These are phyloP conservation scores for Purpureocillium takamizusanense DNA, from an alignment of 2,329 filamentous ascomycete genomes.

Conservation along the genomic window DNA sequence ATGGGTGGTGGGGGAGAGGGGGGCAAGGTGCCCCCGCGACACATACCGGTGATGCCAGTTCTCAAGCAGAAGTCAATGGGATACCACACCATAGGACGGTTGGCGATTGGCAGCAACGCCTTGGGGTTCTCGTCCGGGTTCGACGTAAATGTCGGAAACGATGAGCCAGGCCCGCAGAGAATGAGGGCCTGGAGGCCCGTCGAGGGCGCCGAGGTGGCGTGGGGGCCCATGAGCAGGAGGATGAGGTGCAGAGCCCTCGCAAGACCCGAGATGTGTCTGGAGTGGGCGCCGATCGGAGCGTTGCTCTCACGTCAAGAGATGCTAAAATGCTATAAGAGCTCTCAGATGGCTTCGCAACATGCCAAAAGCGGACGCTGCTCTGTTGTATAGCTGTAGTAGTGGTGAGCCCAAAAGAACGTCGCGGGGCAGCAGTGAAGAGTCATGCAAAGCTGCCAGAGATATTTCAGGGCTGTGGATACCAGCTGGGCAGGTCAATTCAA, in stretches of 20 bases:
- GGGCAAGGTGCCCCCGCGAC: not conserved
- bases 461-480: too few species aligned
- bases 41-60: conserved; percentile 65
- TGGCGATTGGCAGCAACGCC: conserved; percentile 72
- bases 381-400: not conserved
- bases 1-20: too few species aligned
- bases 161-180: conserved; percentile 73
- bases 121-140: conserved; percentile 75
- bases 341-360: too few species aligned
- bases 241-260: not conserved
- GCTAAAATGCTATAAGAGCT: too few species aligned
- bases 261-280: too few species aligned
- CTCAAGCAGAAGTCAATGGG: conserved; percentile 78
- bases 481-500: not conserved
- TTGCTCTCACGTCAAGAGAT: not conserved
- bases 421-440: not conserved
- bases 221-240: conserved; percentile 58
- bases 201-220: conserved; percentile 63
- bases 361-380: not conserved
- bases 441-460: not conserved
- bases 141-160: conserved; percentile 73
- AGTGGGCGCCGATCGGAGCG: too few species aligned
- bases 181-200: conserved; percentile 77
- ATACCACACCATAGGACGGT: conserved; percentile 85
- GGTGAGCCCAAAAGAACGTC: not conserved